phyloP scores from a whole-genome alignment of 441 rosid genomes.

The Gossypium gossypioides region DNA sequence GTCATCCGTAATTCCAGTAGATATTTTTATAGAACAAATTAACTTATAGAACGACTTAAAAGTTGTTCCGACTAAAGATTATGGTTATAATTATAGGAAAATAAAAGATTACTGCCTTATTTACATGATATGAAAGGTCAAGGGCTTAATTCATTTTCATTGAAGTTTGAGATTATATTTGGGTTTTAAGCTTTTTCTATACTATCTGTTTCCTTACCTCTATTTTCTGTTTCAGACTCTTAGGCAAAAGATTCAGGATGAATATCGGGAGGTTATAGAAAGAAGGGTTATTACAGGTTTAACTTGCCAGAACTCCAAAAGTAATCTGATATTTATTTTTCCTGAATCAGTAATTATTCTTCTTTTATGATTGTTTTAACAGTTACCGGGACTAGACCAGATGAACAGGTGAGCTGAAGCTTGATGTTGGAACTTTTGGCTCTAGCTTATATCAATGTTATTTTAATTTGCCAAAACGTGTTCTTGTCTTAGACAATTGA shows the following conservation, averaged over 20 bases:
- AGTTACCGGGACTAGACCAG: slow-evolving; percentile 61
- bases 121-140: not conserved
- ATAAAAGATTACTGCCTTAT: not conserved
- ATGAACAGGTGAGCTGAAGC: slow-evolving; percentile 47
- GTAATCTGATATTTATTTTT: not conserved
- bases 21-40: not conserved
- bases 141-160: not conserved
- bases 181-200: not conserved
- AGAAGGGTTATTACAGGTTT: slow-evolving; percentile 78
- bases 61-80: not conserved
- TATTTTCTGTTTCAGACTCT: slow-evolving; percentile 43
- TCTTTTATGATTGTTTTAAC: slow-evolving; percentile 19
- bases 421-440: slow-evolving; percentile 6
- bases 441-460: slow-evolving; percentile 6
- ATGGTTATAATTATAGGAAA: not conserved
- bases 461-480: slow-evolving; percentile 15
- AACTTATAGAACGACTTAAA: not conserved
- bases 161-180: not conserved
- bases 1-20: not conserved
- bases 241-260: slow-evolving; percentile 70
- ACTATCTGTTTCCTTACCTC: slow-evolving; percentile 14
- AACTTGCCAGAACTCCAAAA: not conserved
- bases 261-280: slow-evolving; percentile 79
- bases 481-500: slow-evolving; percentile 53
- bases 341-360: not conserved